phyloP scores from a whole-genome alignment of 2,329 filamentous ascomycete species.

The Colletotrichum higginsianum region DNA sequence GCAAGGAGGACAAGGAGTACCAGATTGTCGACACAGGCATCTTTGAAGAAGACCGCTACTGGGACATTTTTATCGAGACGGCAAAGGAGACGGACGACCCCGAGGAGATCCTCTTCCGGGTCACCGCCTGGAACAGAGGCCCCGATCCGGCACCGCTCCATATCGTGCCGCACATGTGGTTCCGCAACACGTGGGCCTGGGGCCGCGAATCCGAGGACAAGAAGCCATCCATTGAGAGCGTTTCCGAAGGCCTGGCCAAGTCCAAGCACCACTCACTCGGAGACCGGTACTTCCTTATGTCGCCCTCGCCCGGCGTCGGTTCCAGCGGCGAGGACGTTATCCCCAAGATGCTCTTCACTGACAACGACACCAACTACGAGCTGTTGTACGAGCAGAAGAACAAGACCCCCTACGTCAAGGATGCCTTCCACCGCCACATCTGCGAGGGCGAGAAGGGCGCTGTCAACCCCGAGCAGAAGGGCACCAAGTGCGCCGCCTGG shows the following conservation, averaged over 20 bases:
- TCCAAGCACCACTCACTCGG: constrained; percentile 87
- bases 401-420: constrained; percentile 88
- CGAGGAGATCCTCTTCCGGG: constrained; percentile 92
- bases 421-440: constrained; percentile 92
- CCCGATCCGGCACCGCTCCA: constrained; percentile 92
- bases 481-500: constrained; percentile 94
- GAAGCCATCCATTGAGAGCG: constrained; percentile 83
- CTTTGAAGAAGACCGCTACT: constrained; percentile 92
- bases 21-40: constrained; percentile 91
- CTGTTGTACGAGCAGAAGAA: constrained; percentile 84
- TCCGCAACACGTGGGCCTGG: constrained; percentile 98
- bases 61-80: constrained; percentile 97
- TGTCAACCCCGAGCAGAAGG: constrained; percentile 83
- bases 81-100: constrained; percentile 94
- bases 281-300: constrained; percentile 86
- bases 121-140: constrained; percentile 96
- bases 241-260: constrained; percentile 77
- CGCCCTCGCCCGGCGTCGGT: constrained; percentile 90
- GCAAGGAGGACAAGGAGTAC: constrained; percentile 86
- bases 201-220: constrained; percentile 81
- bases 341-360: constrained; percentile 90
- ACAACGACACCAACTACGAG: constrained; percentile 93
- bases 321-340: constrained; percentile 85
- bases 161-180: constrained; percentile 96
- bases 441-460: constrained; percentile 85